Percentiles rank a stretch among this genome's conserved stretches.
phyloP scores from a whole-genome alignment of 2,329 filamentous ascomycete genomes.

The Tolypocladium amazonense region DNA sequence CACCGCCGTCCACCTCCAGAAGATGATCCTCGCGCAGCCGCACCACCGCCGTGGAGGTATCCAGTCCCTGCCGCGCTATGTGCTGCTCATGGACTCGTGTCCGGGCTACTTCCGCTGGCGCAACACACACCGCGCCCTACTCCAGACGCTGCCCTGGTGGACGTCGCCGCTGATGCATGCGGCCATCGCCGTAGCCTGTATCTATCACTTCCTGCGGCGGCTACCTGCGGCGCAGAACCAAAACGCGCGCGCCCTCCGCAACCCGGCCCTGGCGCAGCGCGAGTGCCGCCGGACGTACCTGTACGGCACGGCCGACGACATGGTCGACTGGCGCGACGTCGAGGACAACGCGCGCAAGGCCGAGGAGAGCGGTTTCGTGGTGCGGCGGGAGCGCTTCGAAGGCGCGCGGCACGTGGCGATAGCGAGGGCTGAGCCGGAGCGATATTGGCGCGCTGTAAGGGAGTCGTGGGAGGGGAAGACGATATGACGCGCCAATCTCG shows the following conservation, averaged over 20 bases:
- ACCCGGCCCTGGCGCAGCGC: conserved; percentile 15
- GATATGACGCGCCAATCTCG: background rate
- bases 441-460: conserved; percentile 40
- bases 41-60: conserved; percentile 4
- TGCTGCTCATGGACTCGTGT: conserved; percentile 36
- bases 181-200: conserved; percentile 20
- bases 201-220: conserved; percentile 18
- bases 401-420: conserved; percentile 41
- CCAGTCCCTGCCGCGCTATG: conserved; percentile 26
- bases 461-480: conserved; percentile 30
- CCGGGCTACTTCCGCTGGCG: conserved; percentile 33
- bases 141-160: conserved; percentile 21
- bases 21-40: conserved; percentile 8
- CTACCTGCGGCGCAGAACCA: conserved; percentile 17
- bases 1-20: conserved; percentile 24
- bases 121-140: conserved; percentile 27
- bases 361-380: conserved; percentile 23
- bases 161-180: conserved; percentile 23
- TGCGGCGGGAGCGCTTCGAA: conserved; percentile 34
- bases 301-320: conserved; percentile 36
- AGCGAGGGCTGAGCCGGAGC: conserved; percentile 28
- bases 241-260: conserved; percentile 27
- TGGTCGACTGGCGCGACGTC: conserved; percentile 36
- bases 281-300: conserved; percentile 40
- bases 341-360: conserved; percentile 36